Evolutionary conservation across 345 rosid species (phyloP), one percentile per base, ranked within the genome.

Genomic region (Punica granatum): DNA sequence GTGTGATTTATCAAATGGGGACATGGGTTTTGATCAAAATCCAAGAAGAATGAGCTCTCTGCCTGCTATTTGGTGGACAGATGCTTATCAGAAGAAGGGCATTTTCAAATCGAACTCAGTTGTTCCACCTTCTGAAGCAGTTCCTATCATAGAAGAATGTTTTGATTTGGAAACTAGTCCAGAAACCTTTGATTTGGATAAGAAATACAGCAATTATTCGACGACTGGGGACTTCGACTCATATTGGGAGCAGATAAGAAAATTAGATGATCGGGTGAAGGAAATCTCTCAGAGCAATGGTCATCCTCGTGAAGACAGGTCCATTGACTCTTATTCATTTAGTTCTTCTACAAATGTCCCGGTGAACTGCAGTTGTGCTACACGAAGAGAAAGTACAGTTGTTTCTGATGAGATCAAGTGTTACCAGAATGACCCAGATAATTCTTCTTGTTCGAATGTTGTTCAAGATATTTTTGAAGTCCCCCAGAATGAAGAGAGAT

Each of bases 401-500:
- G 72, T 67, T 5, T 69, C 74, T 70, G 85, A 76, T 46, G 72
- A 76, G 56, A 67, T 80, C 63, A 73, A 73, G 46, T 73, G 72
- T 66, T 54, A 63, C 31, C 79, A 72, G 7, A 72, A 34, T 34
- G 79, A 76, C 53, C 65, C 39, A n/a, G 12, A 63, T 33, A 43
- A 72, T 65, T 61, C 75, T 63, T 48, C 68, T 28, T 23, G 42
- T 54, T 60, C 58, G 6, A 71, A 72, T 69, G 77, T 30, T 26
- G 33, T 88, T 2, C 89, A 82, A 25, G 97, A 90, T 67, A 67
- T 82, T n/a, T 86, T 74, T 48, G 96, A 90, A 78, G 93, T 92
- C 67, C 86, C 90, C 1, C 72, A 60, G 76, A 68, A 41, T 18
- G 68, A 62, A 15, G 80, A 72, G 44, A 76, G 19, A 3, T 23